A percentile compares a stretch with the other conserved stretches of the same genome.
phyloP scores from a whole-genome alignment of 2,329 filamentous ascomycete genomes.

The Talaromyces sp. region DNA sequence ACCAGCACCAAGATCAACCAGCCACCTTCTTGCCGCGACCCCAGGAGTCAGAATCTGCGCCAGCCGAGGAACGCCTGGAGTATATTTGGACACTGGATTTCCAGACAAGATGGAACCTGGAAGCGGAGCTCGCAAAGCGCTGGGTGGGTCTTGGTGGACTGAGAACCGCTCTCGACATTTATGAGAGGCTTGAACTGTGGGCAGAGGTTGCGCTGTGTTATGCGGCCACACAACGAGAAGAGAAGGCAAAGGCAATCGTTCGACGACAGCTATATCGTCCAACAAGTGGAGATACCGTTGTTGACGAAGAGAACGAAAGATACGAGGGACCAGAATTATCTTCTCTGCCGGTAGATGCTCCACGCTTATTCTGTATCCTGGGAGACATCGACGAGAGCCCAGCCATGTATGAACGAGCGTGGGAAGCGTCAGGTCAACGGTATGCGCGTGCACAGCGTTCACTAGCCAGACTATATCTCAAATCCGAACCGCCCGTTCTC shows the following conservation, averaged over 20 bases:
- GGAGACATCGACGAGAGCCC: conserved; percentile 80
- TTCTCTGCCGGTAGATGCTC: conserved; percentile 74
- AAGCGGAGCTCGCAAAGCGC: conserved; percentile 86
- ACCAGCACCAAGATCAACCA: conserved; percentile 46
- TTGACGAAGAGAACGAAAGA: conserved; percentile 49
- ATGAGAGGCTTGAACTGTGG: conserved; percentile 89
- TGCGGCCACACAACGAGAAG: conserved; percentile 72
- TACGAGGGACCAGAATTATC: conserved; percentile 65
- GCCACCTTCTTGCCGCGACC: conserved; percentile 77
- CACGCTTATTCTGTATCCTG: conserved; percentile 86
- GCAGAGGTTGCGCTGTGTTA: conserved; percentile 90
- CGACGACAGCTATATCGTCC: conserved; percentile 74
- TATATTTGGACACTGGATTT: conserved; percentile 82
- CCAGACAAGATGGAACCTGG: conserved; percentile 87
- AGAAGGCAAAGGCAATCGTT: conserved; percentile 73
- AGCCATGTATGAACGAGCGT: conserved; percentile 75
- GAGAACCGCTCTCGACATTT: conserved; percentile 88
- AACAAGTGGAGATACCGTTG: conserved; percentile 15
- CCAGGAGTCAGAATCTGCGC: conserved; percentile 70
- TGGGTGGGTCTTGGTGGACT: conserved; percentile 88
- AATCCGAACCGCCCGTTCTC: conserved; percentile 56
- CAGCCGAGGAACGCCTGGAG: conserved; percentile 66
- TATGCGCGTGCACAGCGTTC: conserved; percentile 86
- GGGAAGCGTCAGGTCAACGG: conserved; percentile 74
- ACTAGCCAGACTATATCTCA: conserved; percentile 72